phyloP scores from a whole-genome alignment of 2,329 filamentous ascomycete genomes.

The Decorospora gaudefroyi region DNA sequence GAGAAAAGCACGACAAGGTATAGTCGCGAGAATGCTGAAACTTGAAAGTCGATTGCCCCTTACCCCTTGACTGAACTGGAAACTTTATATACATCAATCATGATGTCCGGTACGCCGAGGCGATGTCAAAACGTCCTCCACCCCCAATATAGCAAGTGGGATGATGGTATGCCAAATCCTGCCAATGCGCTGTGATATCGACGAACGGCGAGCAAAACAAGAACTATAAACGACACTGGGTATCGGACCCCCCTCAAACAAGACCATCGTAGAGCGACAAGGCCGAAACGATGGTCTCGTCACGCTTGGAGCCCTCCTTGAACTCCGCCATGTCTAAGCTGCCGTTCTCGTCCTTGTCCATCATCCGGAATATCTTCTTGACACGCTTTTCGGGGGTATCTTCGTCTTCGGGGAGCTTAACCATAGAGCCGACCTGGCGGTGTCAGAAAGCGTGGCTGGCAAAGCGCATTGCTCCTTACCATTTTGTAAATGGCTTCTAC shows the following conservation, averaged over 20 bases:
- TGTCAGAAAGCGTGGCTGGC: conserved; percentile 20
- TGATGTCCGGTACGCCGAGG: conserved; percentile 42
- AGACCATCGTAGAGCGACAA: conserved; percentile 94
- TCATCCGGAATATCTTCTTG: conserved; percentile 98
- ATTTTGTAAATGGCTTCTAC: conserved; percentile 99
- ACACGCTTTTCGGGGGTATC: conserved; percentile 99
- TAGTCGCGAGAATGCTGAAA: too few species aligned
- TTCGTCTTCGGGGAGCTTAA: conserved; percentile 97
- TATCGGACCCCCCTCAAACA: conserved; percentile 61
- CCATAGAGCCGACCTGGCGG: conserved; percentile 91
- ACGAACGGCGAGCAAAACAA: conserved; percentile 36
- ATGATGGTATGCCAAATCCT: conserved; percentile 38
- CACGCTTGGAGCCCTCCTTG: conserved; percentile 97
- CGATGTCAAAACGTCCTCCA: conserved; percentile 35
- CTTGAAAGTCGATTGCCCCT: too few species aligned
- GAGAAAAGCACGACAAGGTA: too few species aligned
- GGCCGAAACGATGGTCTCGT: conserved; percentile 98
- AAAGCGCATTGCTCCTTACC: conserved; percentile 58
- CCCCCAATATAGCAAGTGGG: conserved; percentile 38
- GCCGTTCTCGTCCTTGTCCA: conserved; percentile 99
- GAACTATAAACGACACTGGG: conserved; percentile 37
- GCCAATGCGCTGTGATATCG: conserved; percentile 49
- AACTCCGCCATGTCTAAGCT: conserved; percentile 97
- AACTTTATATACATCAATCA: conserved; percentile 42
- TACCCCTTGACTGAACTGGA: conserved; percentile 19